Conservation (phyloP, 1,284 basidiomycete species). For the Gomphus sp. region DNA sequence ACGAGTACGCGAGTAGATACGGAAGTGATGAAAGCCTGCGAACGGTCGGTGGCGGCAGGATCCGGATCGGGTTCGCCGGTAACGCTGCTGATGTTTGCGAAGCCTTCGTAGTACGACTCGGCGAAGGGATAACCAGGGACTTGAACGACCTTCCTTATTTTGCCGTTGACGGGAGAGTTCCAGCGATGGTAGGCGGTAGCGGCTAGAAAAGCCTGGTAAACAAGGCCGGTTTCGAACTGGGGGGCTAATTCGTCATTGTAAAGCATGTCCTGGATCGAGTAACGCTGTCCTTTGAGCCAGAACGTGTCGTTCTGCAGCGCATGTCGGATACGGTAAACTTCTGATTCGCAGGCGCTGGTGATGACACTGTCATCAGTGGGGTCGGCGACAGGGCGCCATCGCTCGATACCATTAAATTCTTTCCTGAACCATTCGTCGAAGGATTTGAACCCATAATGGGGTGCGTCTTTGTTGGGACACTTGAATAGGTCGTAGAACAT, state of each 20-base stretch:
- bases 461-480: slow-evolving; percentile 27
- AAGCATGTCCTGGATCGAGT: slow-evolving; percentile 34
- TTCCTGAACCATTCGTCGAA: slow-evolving; percentile 53
- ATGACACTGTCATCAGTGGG: slow-evolving; percentile 31
- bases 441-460: slow-evolving; percentile 34
- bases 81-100: slow-evolving; percentile 21
- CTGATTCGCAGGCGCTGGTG: slow-evolving; percentile 37
- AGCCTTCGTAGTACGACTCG: slow-evolving; percentile 31
- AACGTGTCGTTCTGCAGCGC: slow-evolving; percentile 30
- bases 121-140: slow-evolving; percentile 26
- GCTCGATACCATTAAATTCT: slow-evolving; percentile 20
- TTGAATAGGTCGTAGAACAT: slow-evolving; percentile 29
- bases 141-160: slow-evolving; percentile 30
- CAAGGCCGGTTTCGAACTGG: slow-evolving; percentile 38
- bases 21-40: slow-evolving; percentile 28
- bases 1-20: slow-evolving; percentile 39
- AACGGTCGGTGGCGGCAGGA: slow-evolving; percentile 20
- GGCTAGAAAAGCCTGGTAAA: slow-evolving; percentile 46
- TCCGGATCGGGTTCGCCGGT: slow-evolving; percentile 15
- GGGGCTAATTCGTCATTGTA: slow-evolving; percentile 22
- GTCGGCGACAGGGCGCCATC: slow-evolving; percentile 29
- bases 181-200: slow-evolving; percentile 44
- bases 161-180: slow-evolving; percentile 43
- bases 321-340: slow-evolving; percentile 27
- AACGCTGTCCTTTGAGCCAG: slow-evolving; percentile 39